phyloP scores from a whole-genome alignment of 2,329 filamentous ascomycete species.

The Apiospora rasikravindrae region DNA sequence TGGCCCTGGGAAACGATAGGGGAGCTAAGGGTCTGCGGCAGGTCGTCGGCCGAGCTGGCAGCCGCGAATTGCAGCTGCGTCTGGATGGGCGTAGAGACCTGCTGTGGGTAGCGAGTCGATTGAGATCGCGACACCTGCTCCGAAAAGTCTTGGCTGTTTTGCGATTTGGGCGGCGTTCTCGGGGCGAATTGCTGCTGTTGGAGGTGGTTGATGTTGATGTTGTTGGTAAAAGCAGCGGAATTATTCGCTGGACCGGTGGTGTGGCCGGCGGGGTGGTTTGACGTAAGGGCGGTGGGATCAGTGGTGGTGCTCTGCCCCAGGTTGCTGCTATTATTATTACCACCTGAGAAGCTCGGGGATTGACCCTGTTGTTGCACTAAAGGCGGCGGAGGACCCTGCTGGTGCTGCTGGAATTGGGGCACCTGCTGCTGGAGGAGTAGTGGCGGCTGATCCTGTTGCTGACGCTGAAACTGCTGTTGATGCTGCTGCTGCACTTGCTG shows the following conservation, averaged over 20 bases:
- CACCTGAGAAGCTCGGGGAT: slow-evolving; percentile 16
- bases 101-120: slow-evolving; percentile 36
- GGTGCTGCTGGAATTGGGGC: slow-evolving; percentile 39
- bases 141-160: slow-evolving; percentile 49
- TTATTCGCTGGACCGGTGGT: slow-evolving; percentile 38
- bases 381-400: slow-evolving; percentile 37
- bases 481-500: slow-evolving; percentile 26
- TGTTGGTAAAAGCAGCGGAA: slow-evolving; percentile 31
- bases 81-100: slow-evolving; percentile 5
- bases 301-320: slow-evolving; percentile 4
- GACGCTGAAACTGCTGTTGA: slow-evolving; percentile 34
- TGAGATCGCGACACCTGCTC: slow-evolving; percentile 57
- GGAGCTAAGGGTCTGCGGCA: slow-evolving; percentile 36
- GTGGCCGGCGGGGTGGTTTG: slow-evolving; percentile 43
- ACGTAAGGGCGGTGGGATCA: slow-evolving; percentile 21
- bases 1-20: slow-evolving; percentile 24
- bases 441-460: slow-evolving; percentile 26
- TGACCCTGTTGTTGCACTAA: slow-evolving; percentile 26
- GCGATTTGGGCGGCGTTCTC: slow-evolving; percentile 34
- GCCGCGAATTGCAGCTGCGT: slow-evolving; percentile 42
- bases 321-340: slow-evolving; percentile 20
- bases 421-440: slow-evolving; percentile 32
- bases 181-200: slow-evolving; percentile 29
- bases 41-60: slow-evolving; percentile 49
- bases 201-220: slow-evolving; percentile 26